Conservation (phyloP, 2,329 filamentous ascomycete genomes). For the Aspergillus proliferans region DNA sequence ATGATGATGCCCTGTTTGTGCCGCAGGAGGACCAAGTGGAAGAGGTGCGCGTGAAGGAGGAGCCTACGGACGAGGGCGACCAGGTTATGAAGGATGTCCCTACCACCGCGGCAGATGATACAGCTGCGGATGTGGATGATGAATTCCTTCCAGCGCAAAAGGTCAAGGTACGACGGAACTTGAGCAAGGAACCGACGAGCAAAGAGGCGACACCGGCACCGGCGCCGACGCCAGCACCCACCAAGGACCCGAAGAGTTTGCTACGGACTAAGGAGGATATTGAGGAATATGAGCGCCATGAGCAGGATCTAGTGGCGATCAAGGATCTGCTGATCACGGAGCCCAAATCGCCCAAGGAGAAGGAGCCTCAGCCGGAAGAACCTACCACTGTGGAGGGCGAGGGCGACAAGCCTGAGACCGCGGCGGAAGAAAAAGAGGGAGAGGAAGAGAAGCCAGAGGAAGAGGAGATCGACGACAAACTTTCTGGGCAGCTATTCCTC, state of each 20-base stretch:
- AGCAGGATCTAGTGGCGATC: slow-evolving; percentile 34
- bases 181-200: slow-evolving; percentile 15
- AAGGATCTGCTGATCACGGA: slow-evolving; percentile 31
- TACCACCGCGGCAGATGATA: slow-evolving; percentile 15
- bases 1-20: slow-evolving; percentile 29
- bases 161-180: slow-evolving; percentile 29
- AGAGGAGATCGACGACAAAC: slow-evolving; percentile 32
- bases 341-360: slow-evolving; percentile 12
- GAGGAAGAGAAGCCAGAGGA: slow-evolving; percentile 20
- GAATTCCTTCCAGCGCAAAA: slow-evolving; percentile 28
- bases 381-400: slow-evolving; percentile 7
- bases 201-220: slow-evolving; percentile 11
- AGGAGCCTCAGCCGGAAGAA: slow-evolving; percentile 3
- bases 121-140: slow-evolving; percentile 21
- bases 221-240: slow-evolving; percentile 12
- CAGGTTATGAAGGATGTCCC: slow-evolving; percentile 31
- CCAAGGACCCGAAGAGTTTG: slow-evolving; percentile 26
- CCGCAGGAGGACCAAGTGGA: slow-evolving; percentile 25
- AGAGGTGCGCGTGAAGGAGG: slow-evolving; percentile 45
- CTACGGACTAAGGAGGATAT: slow-evolving; percentile 37
- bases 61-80: slow-evolving; percentile 47
- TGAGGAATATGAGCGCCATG: slow-evolving; percentile 37
- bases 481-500: slow-evolving; percentile 53
- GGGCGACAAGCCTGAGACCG: slow-evolving; percentile 8
- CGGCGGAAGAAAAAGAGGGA: slow-evolving; percentile 9